Evolutionary conservation across 805 yeast species (phyloP), one percentile per base, ranked within the genome.

Genomic region (Komagataella pastoris): DNA sequence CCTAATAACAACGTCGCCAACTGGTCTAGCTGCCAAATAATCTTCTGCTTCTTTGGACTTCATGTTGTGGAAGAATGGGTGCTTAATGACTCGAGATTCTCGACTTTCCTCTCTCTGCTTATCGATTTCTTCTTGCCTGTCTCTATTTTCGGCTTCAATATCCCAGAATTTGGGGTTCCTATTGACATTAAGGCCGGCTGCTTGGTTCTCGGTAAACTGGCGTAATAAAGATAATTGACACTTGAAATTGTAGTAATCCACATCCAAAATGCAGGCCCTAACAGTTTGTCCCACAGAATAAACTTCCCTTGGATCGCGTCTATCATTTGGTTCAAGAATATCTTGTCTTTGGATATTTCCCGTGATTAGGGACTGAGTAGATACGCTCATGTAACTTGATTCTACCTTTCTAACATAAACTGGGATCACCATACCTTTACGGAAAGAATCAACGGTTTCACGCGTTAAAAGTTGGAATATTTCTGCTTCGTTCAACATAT

Each of bases 1-100:
- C 58, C 99, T 79, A 52, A 93, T 85, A 18, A 93, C 96, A 68
- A 88, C 79, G 58, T 88, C 96, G 51, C 99, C 99, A 56, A 90
- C 83, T 47, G 83, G 79, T 63, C 85, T 78, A 21, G 96, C 87
- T 18, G 97, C 96, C 60, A 93, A 75, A 58, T 77, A 89, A 58
- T 86, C 95, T 65, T 91, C 98, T 0, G 99, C 98, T 71, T 93
- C 97, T 52, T 73, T 75, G 54, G 85, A 77, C 59, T 81, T 85
- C 71, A 90, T 84, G 55, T 87, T 84, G 59, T 81, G 85, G 76
- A 87, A 93, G 64, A 85, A 78, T 44, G 97, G 95, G 70, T 93
- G 99, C 63, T 89, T 91, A 59, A 93, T 77, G 57, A 87, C 83
- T 62, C 96, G 80, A 40, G 82, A 77, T 55, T 81, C 76, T 54